Percentiles rank a stretch among this genome's conserved stretches.
Evolutionary conservation across 495 filamentous ascomycete species (phyloP).

Genomic region (Aspergillus mulundensis): DNA sequence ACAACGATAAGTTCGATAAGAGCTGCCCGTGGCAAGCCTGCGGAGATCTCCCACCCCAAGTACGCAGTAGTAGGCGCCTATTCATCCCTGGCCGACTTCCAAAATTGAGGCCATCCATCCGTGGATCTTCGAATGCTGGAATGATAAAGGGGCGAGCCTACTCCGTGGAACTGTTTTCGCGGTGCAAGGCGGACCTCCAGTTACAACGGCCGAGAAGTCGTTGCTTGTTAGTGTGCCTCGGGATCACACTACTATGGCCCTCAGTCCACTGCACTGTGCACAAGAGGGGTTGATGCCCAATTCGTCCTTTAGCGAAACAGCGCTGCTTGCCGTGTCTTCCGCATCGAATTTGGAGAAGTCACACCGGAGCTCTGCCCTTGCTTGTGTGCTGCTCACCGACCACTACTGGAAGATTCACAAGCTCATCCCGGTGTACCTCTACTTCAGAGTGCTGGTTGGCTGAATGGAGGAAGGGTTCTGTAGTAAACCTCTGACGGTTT

Average conservation of each 20-base stretch:
- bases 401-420: not conserved
- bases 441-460: not conserved
- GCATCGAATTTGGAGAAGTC: conserved; percentile 8
- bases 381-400: not conserved
- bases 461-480: not conserved
- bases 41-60: no score
- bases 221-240: conserved; percentile 11
- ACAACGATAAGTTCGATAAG: not conserved
- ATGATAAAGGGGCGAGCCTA: conserved; percentile 4
- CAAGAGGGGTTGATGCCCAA: conserved; percentile 24
- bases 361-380: not conserved
- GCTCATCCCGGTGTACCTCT: not conserved
- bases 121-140: not conserved
- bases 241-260: conserved; percentile 10
- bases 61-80: not conserved
- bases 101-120: conserved; percentile 9
- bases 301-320: conserved; percentile 17
- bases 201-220: conserved; percentile 2
- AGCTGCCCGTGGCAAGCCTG: conserved; percentile 1
- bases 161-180: not conserved
- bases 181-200: not conserved
- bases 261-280: conserved; percentile 12
- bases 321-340: conserved; percentile 19
- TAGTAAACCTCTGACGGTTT: conserved; percentile 1
- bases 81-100: not conserved